Evolutionary conservation across 345 rosid genomes (phyloP).

Genomic region (Gossypium mustelinum): DNA sequence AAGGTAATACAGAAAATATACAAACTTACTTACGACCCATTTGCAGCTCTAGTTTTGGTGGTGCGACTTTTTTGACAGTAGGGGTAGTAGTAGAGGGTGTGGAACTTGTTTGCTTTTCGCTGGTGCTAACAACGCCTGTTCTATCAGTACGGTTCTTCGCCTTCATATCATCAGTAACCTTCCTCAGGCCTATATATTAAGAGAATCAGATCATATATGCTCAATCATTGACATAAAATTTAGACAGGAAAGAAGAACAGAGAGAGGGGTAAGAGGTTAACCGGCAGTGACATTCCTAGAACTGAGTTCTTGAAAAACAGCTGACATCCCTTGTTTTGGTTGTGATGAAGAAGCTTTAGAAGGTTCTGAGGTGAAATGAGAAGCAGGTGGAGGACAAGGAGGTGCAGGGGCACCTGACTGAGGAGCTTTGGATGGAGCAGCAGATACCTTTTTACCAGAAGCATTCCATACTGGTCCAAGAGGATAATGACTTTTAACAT

Average conservation of each 20-base stretch:
- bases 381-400: constrained; percentile 85
- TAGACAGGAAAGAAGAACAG: neutral
- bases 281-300: constrained; percentile 74
- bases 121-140: constrained; percentile 60
- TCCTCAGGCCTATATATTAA: constrained; percentile 62
- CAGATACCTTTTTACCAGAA: constrained; percentile 41
- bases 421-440: constrained; percentile 56
- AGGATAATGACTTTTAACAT: constrained; percentile 80
- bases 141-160: constrained; percentile 71
- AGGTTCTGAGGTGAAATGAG: constrained; percentile 64
- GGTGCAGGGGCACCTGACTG: constrained; percentile 65
- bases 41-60: constrained; percentile 93
- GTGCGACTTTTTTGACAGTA: constrained; percentile 45
- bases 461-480: constrained; percentile 93
- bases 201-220: constrained; percentile 16
- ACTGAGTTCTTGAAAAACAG: constrained; percentile 86
- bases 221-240: constrained; percentile 2
- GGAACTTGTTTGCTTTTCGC: constrained; percentile 48
- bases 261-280: constrained; percentile 22
- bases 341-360: constrained; percentile 70
- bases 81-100: constrained; percentile 52
- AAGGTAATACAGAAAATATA: neutral
- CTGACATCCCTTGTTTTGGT: constrained; percentile 85
- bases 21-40: constrained; percentile 92
- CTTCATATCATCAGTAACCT: constrained; percentile 93